phyloP scores from a whole-genome alignment of 768 basidiomycete genomes.

The Tephrocybe sp. region DNA sequence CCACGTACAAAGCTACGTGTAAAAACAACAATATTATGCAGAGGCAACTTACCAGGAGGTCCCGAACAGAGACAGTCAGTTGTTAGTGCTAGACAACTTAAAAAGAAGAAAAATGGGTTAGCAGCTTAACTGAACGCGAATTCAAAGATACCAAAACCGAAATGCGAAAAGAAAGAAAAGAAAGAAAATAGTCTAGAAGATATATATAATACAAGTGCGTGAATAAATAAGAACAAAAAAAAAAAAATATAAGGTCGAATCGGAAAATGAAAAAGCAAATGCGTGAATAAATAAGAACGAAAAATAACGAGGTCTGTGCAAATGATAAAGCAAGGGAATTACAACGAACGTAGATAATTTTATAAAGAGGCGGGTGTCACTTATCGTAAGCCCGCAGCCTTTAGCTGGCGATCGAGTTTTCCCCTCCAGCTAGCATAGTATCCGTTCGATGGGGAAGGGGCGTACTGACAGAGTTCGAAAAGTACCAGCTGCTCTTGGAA shows the following conservation, averaged over 20 bases:
- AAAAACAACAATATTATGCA: too few species aligned
- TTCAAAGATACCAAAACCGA: too few species aligned
- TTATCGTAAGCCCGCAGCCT: slow-evolving; percentile 35
- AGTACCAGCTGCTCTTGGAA: slow-evolving; percentile 78
- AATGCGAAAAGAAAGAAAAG: background rate
- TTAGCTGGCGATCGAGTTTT: slow-evolving; percentile 47
- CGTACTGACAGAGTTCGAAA: slow-evolving; percentile 71
- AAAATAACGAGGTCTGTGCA: too few species aligned
- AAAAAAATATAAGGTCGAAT: too few species aligned
- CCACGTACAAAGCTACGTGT: too few species aligned
- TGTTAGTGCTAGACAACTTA: background rate
- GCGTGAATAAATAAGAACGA: too few species aligned
- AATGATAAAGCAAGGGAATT: background rate
- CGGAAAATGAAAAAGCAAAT: too few species aligned
- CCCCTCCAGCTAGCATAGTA: slow-evolving; percentile 67
- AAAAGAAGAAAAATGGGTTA: background rate
- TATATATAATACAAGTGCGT: background rate
- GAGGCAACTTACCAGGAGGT: too few species aligned
- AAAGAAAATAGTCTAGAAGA: background rate
- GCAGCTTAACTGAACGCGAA: too few species aligned
- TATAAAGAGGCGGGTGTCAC: slow-evolving; percentile 9
- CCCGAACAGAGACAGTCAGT: too few species aligned
- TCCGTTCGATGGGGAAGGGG: slow-evolving; percentile 55
- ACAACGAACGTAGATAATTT: slow-evolving; percentile 2
- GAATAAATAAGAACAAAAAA: too few species aligned